These are phyloP conservation scores for Deinandra increscens DNA, from an alignment of 129 eudicot genomes.

Conservation along the genomic window DNA sequence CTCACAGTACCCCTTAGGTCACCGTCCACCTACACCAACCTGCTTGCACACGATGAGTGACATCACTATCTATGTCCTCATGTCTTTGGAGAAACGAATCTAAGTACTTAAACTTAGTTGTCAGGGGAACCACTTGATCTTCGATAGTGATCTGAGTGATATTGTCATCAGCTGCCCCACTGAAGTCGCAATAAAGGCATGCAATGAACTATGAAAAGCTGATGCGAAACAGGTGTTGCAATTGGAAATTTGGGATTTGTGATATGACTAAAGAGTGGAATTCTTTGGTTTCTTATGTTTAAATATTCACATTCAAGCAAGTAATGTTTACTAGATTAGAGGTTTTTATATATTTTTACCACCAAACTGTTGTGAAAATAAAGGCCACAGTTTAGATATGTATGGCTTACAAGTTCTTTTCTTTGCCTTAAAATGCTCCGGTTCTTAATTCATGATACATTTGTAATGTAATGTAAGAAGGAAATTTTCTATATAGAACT, in stretches of 20 bases:
- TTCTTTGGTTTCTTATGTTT: conserved; percentile 18
- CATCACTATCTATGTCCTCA: no score
- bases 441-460: no score
- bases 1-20: no score
- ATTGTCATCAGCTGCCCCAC: no score
- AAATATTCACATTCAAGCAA: background rate
- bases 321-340: background rate
- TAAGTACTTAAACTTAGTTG: no score
- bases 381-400: background rate
- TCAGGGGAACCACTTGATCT: no score
- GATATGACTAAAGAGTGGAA: conserved; percentile 16
- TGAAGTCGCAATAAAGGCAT: no score
- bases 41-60: no score
- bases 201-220: background rate
- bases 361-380: background rate
- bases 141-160: no score
- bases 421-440: background rate
- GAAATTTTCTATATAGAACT: background rate
- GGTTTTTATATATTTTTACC: conserved; percentile 1
- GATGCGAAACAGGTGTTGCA: conserved; percentile 8
- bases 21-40: no score
- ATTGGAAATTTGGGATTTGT: conserved; percentile 9
- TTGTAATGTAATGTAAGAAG: background rate
- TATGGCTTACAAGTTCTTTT: background rate
- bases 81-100: no score